These are phyloP conservation scores for Pythium aristosporum DNA, from an alignment of 352 stramenopile species.

Conservation along the genomic window DNA sequence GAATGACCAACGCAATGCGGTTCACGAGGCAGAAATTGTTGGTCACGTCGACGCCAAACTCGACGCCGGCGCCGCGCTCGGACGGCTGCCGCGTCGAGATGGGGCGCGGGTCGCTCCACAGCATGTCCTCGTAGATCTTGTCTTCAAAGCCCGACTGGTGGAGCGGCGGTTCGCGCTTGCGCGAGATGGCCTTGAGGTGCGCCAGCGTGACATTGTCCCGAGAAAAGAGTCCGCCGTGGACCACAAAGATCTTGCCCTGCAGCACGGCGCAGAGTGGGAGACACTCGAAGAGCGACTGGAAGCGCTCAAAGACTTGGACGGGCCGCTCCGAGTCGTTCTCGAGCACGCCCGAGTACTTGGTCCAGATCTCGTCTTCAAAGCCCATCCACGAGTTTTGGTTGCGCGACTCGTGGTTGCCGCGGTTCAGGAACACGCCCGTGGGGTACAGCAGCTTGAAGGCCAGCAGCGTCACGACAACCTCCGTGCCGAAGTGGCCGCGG, in stretches of 20 bases:
- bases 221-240: constrained; percentile 93
- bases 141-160: constrained; percentile 89
- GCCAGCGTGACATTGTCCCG: constrained; percentile 90
- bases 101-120: constrained; percentile 91
- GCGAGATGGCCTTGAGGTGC: constrained; percentile 88
- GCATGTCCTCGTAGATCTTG: constrained; percentile 92
- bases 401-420: constrained; percentile 95
- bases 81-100: constrained; percentile 75
- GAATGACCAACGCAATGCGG: constrained; percentile 90
- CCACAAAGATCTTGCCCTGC: constrained; percentile 92
- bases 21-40: constrained; percentile 95
- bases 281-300: constrained; percentile 83
- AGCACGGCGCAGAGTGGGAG: constrained; percentile 91
- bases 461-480: constrained; percentile 81
- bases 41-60: constrained; percentile 92
- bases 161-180: constrained; percentile 90
- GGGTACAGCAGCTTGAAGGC: constrained; percentile 84
- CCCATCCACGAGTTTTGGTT: constrained; percentile 94
- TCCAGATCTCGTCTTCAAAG: constrained; percentile 89
- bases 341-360: constrained; percentile 71
- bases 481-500: constrained; percentile 85
- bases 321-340: constrained; percentile 61
- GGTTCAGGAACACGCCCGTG: constrained; percentile 88
- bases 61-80: constrained; percentile 88
- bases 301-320: constrained; percentile 56